Evolutionary conservation across 192 early-diverging fungal genomes (phyloP), one percentile per base, ranked within the genome.

Genomic region (Coemansia sp.): DNA sequence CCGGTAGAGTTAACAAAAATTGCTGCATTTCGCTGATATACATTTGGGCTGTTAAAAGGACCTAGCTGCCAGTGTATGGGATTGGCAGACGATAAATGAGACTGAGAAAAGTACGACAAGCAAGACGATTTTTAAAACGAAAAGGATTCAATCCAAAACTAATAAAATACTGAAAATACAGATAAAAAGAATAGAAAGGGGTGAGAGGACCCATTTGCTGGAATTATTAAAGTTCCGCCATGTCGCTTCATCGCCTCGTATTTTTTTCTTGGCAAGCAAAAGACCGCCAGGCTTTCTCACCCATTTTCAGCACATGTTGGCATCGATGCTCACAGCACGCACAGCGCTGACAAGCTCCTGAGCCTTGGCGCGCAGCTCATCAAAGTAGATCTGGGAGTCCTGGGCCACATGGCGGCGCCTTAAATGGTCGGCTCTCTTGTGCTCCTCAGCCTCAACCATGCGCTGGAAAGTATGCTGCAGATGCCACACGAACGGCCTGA

Each of bases 391-490:
- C 56, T 86, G 83, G 26, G 90, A 86, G 70, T 92, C 87, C 71
- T 89, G 86, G 1, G 88, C 87, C 13, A 84, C 71, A 54, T 86
- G 85, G 53, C 85, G 84, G 3, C 78, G 70, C 66, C 79, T 70
- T 66, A 87, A 74, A 63, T 87, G 85, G 42, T 90, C 84, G 6
- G 78, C 83, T 4, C 90, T 88, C 45, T 80, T 82, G 45, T 84
- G 79, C 66, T 93, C 88, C 58, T 91, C 86, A 16, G 85, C 83
- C 68, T 93, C 90, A 56, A 93, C 88, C 68, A 90, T 88, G 65
- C 84, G 85, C 77, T 91, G 87, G 76, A 90, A 87, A 15, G 85
- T 83, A 69, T 77, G 84, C 74, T 91, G 90, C 49, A 91, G 72
- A 58, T 90, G 88, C 87, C 88, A 89, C 4, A 88, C 89, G 67